Evolutionary conservation across 352 stramenopile genomes (phyloP).

Genomic region (Pythium plurisporium): DNA sequence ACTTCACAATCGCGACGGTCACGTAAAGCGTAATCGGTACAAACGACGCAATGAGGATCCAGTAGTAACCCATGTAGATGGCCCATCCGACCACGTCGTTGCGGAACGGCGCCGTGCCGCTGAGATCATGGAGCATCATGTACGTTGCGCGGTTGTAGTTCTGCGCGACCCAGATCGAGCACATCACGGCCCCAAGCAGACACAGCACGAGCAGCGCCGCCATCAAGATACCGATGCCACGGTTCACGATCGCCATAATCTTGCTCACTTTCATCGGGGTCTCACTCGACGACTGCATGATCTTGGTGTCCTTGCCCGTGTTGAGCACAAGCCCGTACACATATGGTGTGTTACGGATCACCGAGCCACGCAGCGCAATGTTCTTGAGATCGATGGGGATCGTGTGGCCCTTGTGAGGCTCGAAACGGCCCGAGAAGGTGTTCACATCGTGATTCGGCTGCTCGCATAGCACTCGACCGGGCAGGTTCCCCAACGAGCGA

Average conservation of each 20-base stretch:
- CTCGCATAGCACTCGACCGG: conserved; percentile 66
- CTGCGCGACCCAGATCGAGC: conserved; percentile 59
- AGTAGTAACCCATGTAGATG: conserved; percentile 87
- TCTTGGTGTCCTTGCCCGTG: conserved; percentile 82
- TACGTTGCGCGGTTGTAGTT: conserved; percentile 61
- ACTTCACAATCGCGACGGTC: conserved; percentile 95
- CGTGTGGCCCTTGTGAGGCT: conserved; percentile 29
- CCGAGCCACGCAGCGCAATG: conserved; percentile 85
- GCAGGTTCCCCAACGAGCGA: conserved; percentile 54
- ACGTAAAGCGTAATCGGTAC: conserved; percentile 99
- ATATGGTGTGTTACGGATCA: conserved; percentile 82
- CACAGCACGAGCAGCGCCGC: conserved; percentile 64
- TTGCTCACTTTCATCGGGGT: conserved; percentile 68
- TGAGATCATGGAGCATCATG: conserved; percentile 69
- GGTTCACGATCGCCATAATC: conserved; percentile 81
- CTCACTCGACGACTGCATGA: conserved; percentile 77
- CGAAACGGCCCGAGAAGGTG: conserved; percentile 27
- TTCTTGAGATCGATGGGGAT: conserved; percentile 80
- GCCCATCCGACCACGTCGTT: conserved; percentile 74
- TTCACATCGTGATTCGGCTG: conserved; percentile 29
- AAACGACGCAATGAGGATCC: conserved; percentile 97
- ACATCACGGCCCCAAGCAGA: conserved; percentile 62
- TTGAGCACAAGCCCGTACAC: conserved; percentile 87
- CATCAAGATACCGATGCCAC: conserved; percentile 73
- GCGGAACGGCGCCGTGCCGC: conserved; percentile 58